phyloP scores from a whole-genome alignment of 352 stramenopile genomes.

The Pythium pyrilobum region DNA sequence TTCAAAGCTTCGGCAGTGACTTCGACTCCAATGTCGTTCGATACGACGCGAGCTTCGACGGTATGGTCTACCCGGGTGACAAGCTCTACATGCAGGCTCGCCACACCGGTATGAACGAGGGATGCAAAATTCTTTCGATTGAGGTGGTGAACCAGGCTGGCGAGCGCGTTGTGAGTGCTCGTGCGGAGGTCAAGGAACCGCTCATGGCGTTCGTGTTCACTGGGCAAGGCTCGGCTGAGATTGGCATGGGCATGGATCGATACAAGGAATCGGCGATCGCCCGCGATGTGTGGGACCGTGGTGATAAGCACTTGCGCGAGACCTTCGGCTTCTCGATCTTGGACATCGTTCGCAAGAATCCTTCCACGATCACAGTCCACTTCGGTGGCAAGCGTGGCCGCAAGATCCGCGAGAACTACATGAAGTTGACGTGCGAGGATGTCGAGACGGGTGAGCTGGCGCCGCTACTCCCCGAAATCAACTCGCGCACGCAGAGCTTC shows the following conservation, averaged over 20 bases:
- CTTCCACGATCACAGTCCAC: constrained; percentile 76
- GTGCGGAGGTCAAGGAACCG: constrained; percentile 60
- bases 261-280: constrained; percentile 67
- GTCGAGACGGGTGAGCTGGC: constrained; percentile 38
- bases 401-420: constrained; percentile 84
- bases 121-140: constrained; percentile 64
- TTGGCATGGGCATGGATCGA: constrained; percentile 88
- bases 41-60: constrained; percentile 80
- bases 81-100: constrained; percentile 73
- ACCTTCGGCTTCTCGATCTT: constrained; percentile 88
- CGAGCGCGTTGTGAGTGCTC: constrained; percentile 71
- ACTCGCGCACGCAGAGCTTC: constrained; percentile 73
- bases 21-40: constrained; percentile 65
- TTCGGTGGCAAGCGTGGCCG: constrained; percentile 80
- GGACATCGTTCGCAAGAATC: constrained; percentile 85
- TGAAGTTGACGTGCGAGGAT: constrained; percentile 70
- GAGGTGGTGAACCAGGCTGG: constrained; percentile 68
- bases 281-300: constrained; percentile 77
- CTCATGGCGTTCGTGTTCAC: constrained; percentile 84
- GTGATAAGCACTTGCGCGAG: constrained; percentile 57
- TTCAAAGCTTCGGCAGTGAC: constrained; percentile 38
- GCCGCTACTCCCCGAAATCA: constrained; percentile 79
- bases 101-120: constrained; percentile 58
- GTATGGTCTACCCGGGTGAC: constrained; percentile 85
- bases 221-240: constrained; percentile 73